Conservation (phyloP, 2,329 filamentous ascomycete genomes). For the Diplocarpon mali region DNA sequence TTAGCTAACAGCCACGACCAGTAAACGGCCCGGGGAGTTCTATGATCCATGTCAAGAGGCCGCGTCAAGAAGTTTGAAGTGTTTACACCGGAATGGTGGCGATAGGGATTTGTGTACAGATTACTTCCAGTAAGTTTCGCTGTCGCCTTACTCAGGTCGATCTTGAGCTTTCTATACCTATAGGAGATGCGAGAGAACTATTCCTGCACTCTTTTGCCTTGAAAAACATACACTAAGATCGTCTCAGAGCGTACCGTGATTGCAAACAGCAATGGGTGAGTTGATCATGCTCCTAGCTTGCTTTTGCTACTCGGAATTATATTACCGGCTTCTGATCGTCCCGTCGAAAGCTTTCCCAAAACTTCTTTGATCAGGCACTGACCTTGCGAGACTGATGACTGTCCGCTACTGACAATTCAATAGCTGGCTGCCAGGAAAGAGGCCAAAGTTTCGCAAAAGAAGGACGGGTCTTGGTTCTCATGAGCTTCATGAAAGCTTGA, state of each 20-base stretch:
- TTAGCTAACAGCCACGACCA: conserved; percentile 30
- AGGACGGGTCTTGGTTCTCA: conserved; percentile 22
- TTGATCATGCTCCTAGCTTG: neutral
- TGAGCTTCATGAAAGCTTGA: conserved; percentile 2
- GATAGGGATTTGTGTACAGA: conserved; percentile 85
- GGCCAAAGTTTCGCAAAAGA: conserved; percentile 29
- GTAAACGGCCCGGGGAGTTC: conserved; percentile 81
- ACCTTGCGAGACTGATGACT: neutral
- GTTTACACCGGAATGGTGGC: conserved; percentile 77
- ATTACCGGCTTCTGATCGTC: too few species aligned
- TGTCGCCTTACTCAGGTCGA: too few species aligned
- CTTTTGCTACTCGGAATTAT: too few species aligned
- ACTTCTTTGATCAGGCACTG: too few species aligned
- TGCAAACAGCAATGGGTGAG: conserved; percentile 92
- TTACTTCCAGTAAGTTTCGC: conserved; percentile 72
- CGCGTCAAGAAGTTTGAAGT: conserved; percentile 73
- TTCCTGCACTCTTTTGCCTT: neutral
- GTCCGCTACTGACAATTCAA: conserved; percentile 1
- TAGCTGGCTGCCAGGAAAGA: conserved; percentile 37
- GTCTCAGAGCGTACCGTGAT: conserved; percentile 70
- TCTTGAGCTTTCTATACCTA: too few species aligned
- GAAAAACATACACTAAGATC: neutral
- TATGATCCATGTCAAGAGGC: conserved; percentile 94
- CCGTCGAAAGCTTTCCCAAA: too few species aligned
- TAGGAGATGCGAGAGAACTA: too few species aligned